Percentiles rank a stretch among this genome's conserved stretches.
Evolutionary conservation across 805 yeast species (phyloP).

Genomic region (Wickerhamiella azyma): DNA sequence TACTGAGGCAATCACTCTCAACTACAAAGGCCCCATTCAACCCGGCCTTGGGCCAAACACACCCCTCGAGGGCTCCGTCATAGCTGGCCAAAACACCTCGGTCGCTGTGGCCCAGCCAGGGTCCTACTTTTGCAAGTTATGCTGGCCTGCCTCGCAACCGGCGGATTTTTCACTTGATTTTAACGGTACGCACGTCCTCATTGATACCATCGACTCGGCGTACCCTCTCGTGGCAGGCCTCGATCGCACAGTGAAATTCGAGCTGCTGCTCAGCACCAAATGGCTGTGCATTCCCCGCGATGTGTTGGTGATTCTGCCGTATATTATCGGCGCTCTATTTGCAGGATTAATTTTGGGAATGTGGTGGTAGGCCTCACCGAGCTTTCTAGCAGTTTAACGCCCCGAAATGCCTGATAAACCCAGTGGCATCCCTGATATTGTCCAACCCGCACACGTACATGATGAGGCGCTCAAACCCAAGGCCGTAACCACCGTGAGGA

Average conservation of each 20-base stretch:
- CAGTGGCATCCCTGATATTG: slow-evolving; percentile 73
- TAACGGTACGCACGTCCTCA: slow-evolving; percentile 8
- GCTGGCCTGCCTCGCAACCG: slow-evolving; percentile 27
- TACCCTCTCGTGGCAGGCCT: background rate
- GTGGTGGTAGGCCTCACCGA: too few species aligned
- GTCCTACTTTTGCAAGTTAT: slow-evolving; percentile 22
- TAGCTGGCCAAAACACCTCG: slow-evolving; percentile 8
- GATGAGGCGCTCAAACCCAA: slow-evolving; percentile 81
- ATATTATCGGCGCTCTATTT: background rate
- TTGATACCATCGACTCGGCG: background rate
- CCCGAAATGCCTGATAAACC: slow-evolving; percentile 66
- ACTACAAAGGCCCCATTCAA: background rate
- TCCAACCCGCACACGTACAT: slow-evolving; percentile 60
- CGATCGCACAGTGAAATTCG: slow-evolving; percentile 1
- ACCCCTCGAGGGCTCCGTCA: background rate
- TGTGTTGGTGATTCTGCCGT: slow-evolving; percentile 1
- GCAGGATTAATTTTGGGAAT: background rate
- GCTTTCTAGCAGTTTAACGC: slow-evolving; percentile 34
- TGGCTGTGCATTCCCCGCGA: slow-evolving; percentile 5
- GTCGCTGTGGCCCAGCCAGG: slow-evolving; percentile 10
- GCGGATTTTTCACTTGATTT: slow-evolving; percentile 18
- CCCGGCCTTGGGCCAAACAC: background rate
- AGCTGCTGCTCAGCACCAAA: background rate
- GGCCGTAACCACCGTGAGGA: slow-evolving; percentile 96
- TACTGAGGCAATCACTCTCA: background rate